Base-by-base conservation (phyloP, 2,329 filamentous ascomycete genomes). In the Colletotrichum ledebouriae region DNA sequence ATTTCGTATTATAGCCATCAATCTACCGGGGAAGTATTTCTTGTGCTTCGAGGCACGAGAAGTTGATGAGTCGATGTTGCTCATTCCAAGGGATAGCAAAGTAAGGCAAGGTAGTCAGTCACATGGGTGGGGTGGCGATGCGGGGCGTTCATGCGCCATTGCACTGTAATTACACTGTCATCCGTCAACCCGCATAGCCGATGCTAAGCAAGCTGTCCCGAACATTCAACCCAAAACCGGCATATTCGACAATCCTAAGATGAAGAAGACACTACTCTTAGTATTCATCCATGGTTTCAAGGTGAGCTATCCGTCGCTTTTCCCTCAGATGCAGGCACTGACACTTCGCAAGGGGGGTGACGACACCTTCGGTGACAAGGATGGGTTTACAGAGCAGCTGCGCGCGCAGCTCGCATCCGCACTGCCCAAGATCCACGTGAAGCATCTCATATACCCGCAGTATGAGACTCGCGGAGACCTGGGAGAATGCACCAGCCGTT, bases 221-320 rank as follows among this genome's bases (percentile, higher is more conserved):
- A 68, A 59, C 37, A 42, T 42, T 29, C 4, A n/a, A 46, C 41
- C 53, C 33, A 41, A n/a, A 33, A 37, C 6, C 20, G 29, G 29
- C 61, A 17, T 55, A 2, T 61, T 80, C 78, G 77, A 75, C 73
- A 76, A 71, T 72, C 64, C 75, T 72, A 87, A 79, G 68, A 90
- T 90, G 87, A 92, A 91, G 84, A 94, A 93, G 82, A 96, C 92
- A 67, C 81, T 97, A 42, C 80, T 97, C 44, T 82, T 97, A 68
- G 92, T 92, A 76, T 96, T 96, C 78, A 93, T 96, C 70, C 93
- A 97, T 79, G 93, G 93, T 77, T 97, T 97, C 87, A 94, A 96
- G 86, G 88, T 89, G 75, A 47, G 74, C 70, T 22, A 12, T 64
- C 5, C 15, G 9, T 17, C 6, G 61, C 4, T 4, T 10, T 2